phyloP scores from a whole-genome alignment of 345 rosid species.

The Citrus sinensis region DNA sequence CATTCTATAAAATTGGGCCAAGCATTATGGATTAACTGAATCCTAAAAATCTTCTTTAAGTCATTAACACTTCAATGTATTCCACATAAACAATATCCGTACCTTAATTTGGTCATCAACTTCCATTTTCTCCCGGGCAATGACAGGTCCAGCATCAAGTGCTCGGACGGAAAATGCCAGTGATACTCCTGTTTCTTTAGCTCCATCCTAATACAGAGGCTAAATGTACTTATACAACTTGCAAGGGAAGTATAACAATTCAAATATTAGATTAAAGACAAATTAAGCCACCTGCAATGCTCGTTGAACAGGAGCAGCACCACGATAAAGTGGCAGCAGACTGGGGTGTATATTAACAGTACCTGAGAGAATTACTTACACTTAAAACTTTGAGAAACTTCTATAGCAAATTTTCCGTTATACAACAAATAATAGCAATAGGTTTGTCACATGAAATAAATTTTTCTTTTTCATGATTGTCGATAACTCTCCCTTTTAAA shows the following conservation, averaged over 20 bases:
- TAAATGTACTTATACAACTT: slow-evolving; percentile 18
- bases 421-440: not conserved
- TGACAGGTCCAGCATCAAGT: slow-evolving; percentile 90
- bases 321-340: slow-evolving; percentile 80
- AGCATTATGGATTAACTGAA: not conserved
- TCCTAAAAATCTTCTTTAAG: not conserved
- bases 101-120: slow-evolving; percentile 90
- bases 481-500: not conserved
- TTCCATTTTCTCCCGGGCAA: slow-evolving; percentile 52
- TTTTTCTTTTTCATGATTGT: not conserved
- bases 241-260: slow-evolving; percentile 5
- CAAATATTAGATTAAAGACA: not conserved
- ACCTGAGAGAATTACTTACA: slow-evolving; percentile 43
- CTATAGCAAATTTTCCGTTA: not conserved
- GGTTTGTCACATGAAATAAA: not conserved
- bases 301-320: slow-evolving; percentile 98
- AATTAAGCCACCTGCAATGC: slow-evolving; percentile 60
- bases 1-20: not conserved
- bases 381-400: not conserved
- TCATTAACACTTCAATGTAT: not conserved
- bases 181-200: slow-evolving; percentile 83
- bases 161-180: slow-evolving; percentile 81
- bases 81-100: not conserved
- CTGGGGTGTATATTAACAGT: slow-evolving; percentile 96
- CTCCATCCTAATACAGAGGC: slow-evolving; percentile 71